Evolutionary conservation across 2,329 filamentous ascomycete species (phyloP), one percentile per base, ranked within the genome.

Genomic region (Arthrobotrys pseudoclavata): DNA sequence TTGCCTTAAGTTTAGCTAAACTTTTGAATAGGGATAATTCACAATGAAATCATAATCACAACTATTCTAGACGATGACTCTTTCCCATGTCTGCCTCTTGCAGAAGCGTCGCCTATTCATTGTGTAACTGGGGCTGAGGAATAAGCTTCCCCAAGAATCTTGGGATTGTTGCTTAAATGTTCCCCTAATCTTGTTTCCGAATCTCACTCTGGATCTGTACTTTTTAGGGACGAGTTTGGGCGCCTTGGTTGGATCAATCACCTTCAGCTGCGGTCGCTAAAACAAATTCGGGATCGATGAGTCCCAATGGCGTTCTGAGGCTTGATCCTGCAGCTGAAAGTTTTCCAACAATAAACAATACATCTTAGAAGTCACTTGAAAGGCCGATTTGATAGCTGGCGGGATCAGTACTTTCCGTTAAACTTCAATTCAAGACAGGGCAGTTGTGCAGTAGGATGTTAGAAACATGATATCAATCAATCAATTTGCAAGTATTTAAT

Each of bases 241-340:
- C 4, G 4, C 29, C 22, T 5, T 24, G n/a, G 31, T 57, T 37
- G 31, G 50, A 53, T 53, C 50, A 3, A 53, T 34, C 20, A 13
- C 4, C 50, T 57, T 60, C 55, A 60, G 55, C 55, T 34, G 55
- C 55, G 42, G 34, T 42, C 34, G 20, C 55, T 42, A 60, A 34
- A 57, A n/a, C 20, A 26, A 15, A 60, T 60, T 60, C 55, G 34
- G 55, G 55, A 60, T 60, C 34, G 13, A 26, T 42, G 34, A 42
- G 55, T 42, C 31, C 29, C n/a, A 57, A 40, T 60, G 22, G 55
- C 34, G 34, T n/a, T 26, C 7, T 26, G 22, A 5, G 55, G 55
- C 55, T 60, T 60, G 34, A 60, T 60, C 55, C 34, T 20, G 20
- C 26, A 60, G 55, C 55, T 40, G 18, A 40, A 42, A 20, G 18